Conservation (phyloP, 192 early-diverging fungal species). For the Gigaspora rosea region DNA sequence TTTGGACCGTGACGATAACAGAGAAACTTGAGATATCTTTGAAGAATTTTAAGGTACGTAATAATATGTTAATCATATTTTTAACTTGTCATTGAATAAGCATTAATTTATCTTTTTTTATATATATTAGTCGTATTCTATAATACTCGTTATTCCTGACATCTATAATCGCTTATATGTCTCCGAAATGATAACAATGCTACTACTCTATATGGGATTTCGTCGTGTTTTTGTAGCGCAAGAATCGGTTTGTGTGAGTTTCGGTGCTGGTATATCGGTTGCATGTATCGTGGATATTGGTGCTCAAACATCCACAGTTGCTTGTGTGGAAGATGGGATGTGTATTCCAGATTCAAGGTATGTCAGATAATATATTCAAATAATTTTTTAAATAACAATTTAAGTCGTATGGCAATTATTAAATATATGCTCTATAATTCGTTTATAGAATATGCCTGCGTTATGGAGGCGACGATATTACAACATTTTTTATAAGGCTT, state of each 20-base stretch:
- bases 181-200: constrained; percentile 60
- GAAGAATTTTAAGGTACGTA: too few relatives aligned
- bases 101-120: constrained; percentile 53
- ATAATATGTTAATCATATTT: too few relatives aligned
- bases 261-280: constrained; percentile 82
- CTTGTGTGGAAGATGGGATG: too few relatives aligned
- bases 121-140: constrained; percentile 55
- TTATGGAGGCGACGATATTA: constrained; percentile 91
- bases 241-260: constrained; percentile 79
- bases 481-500: constrained; percentile 67
- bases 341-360: constrained; percentile 68
- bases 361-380: too few relatives aligned
- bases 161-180: constrained; percentile 67
- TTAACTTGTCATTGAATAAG: too few relatives aligned
- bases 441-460: too few relatives aligned
- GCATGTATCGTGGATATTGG: constrained; percentile 92
- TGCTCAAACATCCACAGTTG: constrained; percentile 87
- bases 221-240: constrained; percentile 75
- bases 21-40: constrained; percentile 68
- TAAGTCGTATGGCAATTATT: too few relatives aligned
- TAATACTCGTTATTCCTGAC: constrained; percentile 81
- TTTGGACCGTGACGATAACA: constrained; percentile 75
- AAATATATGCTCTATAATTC: constrained; percentile 38
- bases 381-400: too few relatives aligned
- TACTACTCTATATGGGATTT: constrained; percentile 79